Evolutionary conservation across 495 filamentous ascomycete species (phyloP).

Genomic region (Podospora pseudopauciseta): DNA sequence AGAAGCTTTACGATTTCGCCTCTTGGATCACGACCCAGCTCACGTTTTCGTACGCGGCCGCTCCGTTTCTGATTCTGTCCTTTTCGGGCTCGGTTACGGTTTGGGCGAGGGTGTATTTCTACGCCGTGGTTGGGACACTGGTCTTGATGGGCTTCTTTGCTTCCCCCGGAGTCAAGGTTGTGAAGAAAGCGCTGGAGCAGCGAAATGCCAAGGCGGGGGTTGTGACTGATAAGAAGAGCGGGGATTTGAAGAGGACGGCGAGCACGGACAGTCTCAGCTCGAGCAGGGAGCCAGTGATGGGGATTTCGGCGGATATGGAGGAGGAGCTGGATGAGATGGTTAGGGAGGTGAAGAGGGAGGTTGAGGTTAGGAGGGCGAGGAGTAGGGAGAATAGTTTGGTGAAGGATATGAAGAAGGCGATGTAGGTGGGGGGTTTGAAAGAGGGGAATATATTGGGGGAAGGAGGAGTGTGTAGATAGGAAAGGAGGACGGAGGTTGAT

Average conservation of each 20-base stretch:
- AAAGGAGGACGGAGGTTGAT: background rate
- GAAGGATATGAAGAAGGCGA: slow-evolving; percentile 6
- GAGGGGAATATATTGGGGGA: background rate
- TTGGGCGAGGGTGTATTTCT: slow-evolving; percentile 89
- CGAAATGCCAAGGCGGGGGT: slow-evolving; percentile 44
- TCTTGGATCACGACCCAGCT: slow-evolving; percentile 79
- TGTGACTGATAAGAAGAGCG: slow-evolving; percentile 9
- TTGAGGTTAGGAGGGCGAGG: slow-evolving; percentile 42
- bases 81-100: slow-evolving; percentile 63
- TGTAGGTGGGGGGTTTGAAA: background rate
- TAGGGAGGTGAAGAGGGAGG: slow-evolving; percentile 62
- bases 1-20: slow-evolving; percentile 81
- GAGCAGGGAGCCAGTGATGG: slow-evolving; percentile 58
- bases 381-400: slow-evolving; percentile 35
- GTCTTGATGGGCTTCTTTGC: slow-evolving; percentile 69
- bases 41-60: slow-evolving; percentile 73
- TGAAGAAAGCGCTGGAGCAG: slow-evolving; percentile 58
- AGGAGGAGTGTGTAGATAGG: background rate
- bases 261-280: slow-evolving; percentile 38
- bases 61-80: slow-evolving; percentile 78
- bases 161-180: slow-evolving; percentile 64
- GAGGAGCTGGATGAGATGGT: slow-evolving; percentile 77
- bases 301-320: slow-evolving; percentile 72
- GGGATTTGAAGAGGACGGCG: slow-evolving; percentile 25
- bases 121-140: slow-evolving; percentile 65